Evolutionary conservation across 768 basidiomycete genomes (phyloP).

Genomic region (Boletales sp.): DNA sequence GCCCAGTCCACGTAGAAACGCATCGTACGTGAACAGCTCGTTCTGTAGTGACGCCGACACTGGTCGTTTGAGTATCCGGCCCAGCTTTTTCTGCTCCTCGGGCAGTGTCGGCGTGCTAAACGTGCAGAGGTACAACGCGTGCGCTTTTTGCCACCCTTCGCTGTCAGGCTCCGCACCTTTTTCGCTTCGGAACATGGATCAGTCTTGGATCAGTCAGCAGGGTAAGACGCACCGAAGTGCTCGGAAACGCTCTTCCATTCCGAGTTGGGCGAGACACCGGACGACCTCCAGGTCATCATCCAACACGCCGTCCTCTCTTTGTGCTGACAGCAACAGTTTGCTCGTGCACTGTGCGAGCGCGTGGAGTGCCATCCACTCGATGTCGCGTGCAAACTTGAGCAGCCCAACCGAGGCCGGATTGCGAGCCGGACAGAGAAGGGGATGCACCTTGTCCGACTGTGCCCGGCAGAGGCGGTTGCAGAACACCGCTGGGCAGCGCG

Average conservation of each 20-base stretch:
- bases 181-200: constrained; percentile 21
- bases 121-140: constrained; percentile 52
- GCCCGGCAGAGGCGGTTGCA: constrained; percentile 77
- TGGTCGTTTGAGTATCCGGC: constrained; percentile 48
- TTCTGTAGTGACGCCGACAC: constrained; percentile 45
- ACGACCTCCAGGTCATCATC: constrained; percentile 53
- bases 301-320: constrained; percentile 36
- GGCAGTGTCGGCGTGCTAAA: constrained; percentile 56
- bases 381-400: constrained; percentile 53
- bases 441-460: constrained; percentile 61
- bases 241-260: constrained; percentile 66
- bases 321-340: constrained; percentile 53
- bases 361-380: constrained; percentile 68
- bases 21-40: constrained; percentile 72
- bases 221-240: constrained; percentile 13
- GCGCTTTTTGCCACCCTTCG: constrained; percentile 64
- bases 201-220: neutral
- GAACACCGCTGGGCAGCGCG: constrained; percentile 60
- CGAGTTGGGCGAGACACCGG: constrained; percentile 64
- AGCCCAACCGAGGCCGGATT: constrained; percentile 68
- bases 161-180: constrained; percentile 54
- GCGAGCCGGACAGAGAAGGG: constrained; percentile 68
- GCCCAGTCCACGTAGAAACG: constrained; percentile 69
- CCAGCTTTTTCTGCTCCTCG: constrained; percentile 55
- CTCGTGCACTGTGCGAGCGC: constrained; percentile 68